Conservation (phyloP, 192 early-diverging fungal species). For the Coemansia sp. region DNA sequence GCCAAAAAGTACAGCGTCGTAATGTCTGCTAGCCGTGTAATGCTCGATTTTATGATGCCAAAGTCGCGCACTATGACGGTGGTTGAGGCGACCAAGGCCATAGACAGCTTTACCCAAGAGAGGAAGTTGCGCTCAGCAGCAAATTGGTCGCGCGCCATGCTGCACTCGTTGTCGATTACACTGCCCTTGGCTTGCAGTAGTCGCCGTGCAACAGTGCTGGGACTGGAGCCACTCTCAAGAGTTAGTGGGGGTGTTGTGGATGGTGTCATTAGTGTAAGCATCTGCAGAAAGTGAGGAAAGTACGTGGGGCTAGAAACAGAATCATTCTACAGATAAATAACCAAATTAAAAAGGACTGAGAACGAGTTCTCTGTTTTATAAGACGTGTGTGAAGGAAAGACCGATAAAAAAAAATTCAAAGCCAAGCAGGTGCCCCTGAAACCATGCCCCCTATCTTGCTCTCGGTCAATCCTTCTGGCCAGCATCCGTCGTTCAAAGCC, state of each 20-base stretch:
- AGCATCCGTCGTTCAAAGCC: neutral
- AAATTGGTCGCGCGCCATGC: slow-evolving; percentile 53
- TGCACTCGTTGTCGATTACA: slow-evolving; percentile 40
- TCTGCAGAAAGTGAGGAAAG: neutral
- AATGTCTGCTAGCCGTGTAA: slow-evolving; percentile 8
- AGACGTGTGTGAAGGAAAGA: neutral
- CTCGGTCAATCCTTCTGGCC: neutral
- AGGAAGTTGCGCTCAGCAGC: slow-evolving; percentile 49
- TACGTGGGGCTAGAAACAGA: neutral
- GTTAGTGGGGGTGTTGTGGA: neutral
- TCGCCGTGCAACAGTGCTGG: neutral
- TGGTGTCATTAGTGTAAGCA: neutral
- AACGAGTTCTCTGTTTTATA: neutral
- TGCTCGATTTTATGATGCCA: neutral
- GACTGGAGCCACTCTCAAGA: neutral
- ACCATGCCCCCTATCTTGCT: neutral
- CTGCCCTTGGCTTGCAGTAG: slow-evolving; percentile 6
- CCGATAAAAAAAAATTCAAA: neutral
- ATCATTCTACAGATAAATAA: neutral
- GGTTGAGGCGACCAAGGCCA: slow-evolving; percentile 25
- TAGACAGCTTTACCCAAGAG: slow-evolving; percentile 43
- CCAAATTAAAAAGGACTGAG: neutral
- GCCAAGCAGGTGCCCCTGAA: neutral
- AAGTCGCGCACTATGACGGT: slow-evolving; percentile 21
- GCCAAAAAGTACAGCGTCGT: slow-evolving; percentile 25